These are phyloP conservation scores for Mollisia scopiformis DNA, from an alignment of 2,329 filamentous ascomycete species.

Conservation along the genomic window DNA sequence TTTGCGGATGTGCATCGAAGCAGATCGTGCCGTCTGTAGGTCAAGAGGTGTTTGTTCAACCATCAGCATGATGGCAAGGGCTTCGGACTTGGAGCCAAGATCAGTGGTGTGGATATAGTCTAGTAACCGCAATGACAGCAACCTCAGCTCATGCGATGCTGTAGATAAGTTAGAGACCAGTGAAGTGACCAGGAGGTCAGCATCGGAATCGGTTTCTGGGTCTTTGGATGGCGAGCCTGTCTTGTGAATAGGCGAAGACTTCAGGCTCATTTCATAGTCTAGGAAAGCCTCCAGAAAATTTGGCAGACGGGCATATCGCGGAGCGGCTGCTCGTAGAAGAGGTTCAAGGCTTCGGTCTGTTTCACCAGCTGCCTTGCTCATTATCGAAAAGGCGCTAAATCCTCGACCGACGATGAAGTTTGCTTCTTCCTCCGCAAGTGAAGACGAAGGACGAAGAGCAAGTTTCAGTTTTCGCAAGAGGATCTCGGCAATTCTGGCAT, in stretches of 20 bases:
- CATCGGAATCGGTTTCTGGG: conserved; percentile 49
- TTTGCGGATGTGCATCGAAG: conserved; percentile 86
- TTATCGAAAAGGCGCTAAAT: conserved; percentile 71
- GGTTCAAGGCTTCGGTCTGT: conserved; percentile 66
- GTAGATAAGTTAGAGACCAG: conserved; percentile 76
- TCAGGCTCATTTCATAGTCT: conserved; percentile 50
- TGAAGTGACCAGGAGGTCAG: conserved; percentile 63
- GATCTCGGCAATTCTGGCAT: conserved; percentile 66
- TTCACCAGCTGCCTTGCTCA: conserved; percentile 61
- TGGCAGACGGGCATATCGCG: conserved; percentile 65
- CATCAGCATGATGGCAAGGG: conserved; percentile 69
- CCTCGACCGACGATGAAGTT: conserved; percentile 76
- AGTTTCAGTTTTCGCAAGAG: conserved; percentile 68
- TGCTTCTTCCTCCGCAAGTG: conserved; percentile 63
- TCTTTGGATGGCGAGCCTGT: conserved; percentile 6
- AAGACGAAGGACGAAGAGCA: conserved; percentile 63
- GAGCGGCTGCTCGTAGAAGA: conserved; percentile 66
- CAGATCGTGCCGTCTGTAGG: conserved; percentile 73
- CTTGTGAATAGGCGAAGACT: conserved; percentile 21
- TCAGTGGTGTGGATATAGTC: conserved; percentile 57
- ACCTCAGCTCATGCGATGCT: conserved; percentile 73
- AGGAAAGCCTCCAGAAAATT: conserved; percentile 69
- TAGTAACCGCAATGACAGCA: conserved; percentile 74
- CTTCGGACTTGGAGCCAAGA: conserved; percentile 51
- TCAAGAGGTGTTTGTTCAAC: conserved; percentile 81